Evolutionary conservation across 805 yeast genomes (phyloP).

Genomic region (Wickerhamiella musiphila): DNA sequence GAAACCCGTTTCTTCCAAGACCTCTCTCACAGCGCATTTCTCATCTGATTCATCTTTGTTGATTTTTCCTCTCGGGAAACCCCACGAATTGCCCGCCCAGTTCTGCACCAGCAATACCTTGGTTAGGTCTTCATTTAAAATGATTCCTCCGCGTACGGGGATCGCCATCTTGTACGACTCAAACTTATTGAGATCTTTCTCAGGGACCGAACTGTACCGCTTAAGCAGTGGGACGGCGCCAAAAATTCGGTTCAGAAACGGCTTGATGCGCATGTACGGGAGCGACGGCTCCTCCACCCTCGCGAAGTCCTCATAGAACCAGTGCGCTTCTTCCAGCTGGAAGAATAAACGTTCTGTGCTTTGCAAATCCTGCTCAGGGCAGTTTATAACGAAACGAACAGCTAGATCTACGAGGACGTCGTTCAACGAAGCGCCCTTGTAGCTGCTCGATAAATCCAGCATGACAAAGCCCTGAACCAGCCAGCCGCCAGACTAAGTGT

Average conservation of each 20-base stretch:
- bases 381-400: slow-evolving; percentile 79
- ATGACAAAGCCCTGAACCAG: slow-evolving; percentile 1
- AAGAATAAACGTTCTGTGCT: slow-evolving; percentile 69
- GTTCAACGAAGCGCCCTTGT: slow-evolving; percentile 10
- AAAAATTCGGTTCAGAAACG: slow-evolving; percentile 62
- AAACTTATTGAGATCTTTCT: slow-evolving; percentile 58
- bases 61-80: slow-evolving; percentile 93
- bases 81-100: slow-evolving; percentile 66
- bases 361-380: slow-evolving; percentile 79
- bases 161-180: slow-evolving; percentile 73
- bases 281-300: slow-evolving; percentile 54
- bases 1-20: slow-evolving; percentile 83
- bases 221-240: slow-evolving; percentile 42
- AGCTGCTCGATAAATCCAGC: slow-evolving; percentile 6
- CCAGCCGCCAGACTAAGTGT: neutral
- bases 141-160: slow-evolving; percentile 93
- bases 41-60: slow-evolving; percentile 81
- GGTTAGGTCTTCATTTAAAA: slow-evolving; percentile 51
- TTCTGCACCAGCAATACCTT: slow-evolving; percentile 73
- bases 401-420: slow-evolving; percentile 38
- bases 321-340: slow-evolving; percentile 94
- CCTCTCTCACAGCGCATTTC: slow-evolving; percentile 83
- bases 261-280: slow-evolving; percentile 62
- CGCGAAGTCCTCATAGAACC: slow-evolving; percentile 85
- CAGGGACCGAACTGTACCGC: slow-evolving; percentile 19